These are phyloP conservation scores for Teunomyces stri DNA, from an alignment of 805 yeast species.

Conservation along the genomic window DNA sequence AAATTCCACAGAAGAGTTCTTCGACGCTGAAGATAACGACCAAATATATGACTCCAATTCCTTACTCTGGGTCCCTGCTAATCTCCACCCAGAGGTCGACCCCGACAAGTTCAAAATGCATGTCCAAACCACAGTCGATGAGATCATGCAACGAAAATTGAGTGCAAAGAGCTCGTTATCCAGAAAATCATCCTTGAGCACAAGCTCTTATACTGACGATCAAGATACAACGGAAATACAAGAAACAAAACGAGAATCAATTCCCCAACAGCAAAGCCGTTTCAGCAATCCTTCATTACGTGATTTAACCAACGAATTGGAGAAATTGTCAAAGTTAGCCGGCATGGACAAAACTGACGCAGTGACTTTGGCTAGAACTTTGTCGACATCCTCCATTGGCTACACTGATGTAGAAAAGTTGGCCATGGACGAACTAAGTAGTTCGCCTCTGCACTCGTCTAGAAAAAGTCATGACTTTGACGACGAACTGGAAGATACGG, in stretches of 20 bases:
- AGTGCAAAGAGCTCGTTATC: slow-evolving; percentile 25
- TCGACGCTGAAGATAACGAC: slow-evolving; percentile 21
- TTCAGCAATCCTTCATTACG: slow-evolving; percentile 59
- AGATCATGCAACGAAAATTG: slow-evolving; percentile 41
- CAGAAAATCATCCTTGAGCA: slow-evolving; percentile 14
- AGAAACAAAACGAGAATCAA: slow-evolving; percentile 4
- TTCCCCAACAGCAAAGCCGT: slow-evolving; percentile 4
- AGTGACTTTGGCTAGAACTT: slow-evolving; percentile 73
- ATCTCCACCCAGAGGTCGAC: slow-evolving; percentile 89
- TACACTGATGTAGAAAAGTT: slow-evolving; percentile 48
- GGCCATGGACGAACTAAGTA: slow-evolving; percentile 13
- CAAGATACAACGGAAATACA: background rate
- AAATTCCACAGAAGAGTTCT: slow-evolving; percentile 13
- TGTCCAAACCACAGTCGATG: slow-evolving; percentile 58
- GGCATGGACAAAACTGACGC: slow-evolving; percentile 81
- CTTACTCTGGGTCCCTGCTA: slow-evolving; percentile 93
- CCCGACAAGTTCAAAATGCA: slow-evolving; percentile 80
- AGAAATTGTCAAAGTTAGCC: slow-evolving; percentile 69
- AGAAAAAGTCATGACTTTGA: background rate
- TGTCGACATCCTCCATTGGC: slow-evolving; percentile 68
- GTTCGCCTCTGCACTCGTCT: slow-evolving; percentile 11
- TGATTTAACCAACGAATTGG: slow-evolving; percentile 72
- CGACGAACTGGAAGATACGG: slow-evolving; percentile 9
- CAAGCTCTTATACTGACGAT: slow-evolving; percentile 5
- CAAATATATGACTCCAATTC: slow-evolving; percentile 28